Evolutionary conservation across 352 stramenopile genomes (phyloP).

Genomic region (Globisporangium takayamanum): DNA sequence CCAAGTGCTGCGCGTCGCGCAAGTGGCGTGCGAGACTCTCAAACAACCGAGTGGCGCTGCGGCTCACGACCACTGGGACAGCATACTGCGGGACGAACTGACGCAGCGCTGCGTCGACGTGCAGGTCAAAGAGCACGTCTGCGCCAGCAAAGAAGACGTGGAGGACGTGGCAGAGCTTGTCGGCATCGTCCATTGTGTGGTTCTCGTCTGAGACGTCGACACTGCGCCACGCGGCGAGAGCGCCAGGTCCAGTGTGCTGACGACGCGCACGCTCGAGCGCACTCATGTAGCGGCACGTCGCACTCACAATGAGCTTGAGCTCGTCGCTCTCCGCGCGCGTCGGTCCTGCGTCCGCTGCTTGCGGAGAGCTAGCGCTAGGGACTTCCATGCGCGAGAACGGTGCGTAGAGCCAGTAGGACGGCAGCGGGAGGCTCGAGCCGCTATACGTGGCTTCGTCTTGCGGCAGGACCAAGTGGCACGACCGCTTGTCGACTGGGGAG

Average conservation of each 20-base stretch:
- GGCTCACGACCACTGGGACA: constrained; percentile 18
- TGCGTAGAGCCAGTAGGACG: constrained; percentile 62
- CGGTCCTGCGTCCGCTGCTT: constrained; percentile 9
- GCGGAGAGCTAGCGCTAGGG: constrained; percentile 11
- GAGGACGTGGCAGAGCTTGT: constrained; percentile 71
- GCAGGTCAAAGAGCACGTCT: constrained; percentile 64
- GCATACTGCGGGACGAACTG: constrained; percentile 46
- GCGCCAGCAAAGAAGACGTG: constrained; percentile 68
- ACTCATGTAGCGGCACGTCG: constrained; percentile 57
- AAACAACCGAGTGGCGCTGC: constrained; percentile 25
- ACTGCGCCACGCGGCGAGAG: neutral
- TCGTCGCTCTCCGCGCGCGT: constrained; percentile 50
- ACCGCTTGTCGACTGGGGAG: constrained; percentile 23
- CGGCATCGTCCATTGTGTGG: constrained; percentile 29
- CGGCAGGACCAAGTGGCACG: constrained; percentile 52
- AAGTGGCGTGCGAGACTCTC: constrained; percentile 45
- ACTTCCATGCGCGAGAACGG: constrained; percentile 69
- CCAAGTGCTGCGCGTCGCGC: constrained; percentile 38
- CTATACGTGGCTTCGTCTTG: constrained; percentile 47
- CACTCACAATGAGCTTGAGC: constrained; percentile 69
- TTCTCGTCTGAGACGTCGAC: neutral
- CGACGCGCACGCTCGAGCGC: constrained; percentile 31
- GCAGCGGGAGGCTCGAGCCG: constrained; percentile 50
- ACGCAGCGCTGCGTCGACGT: constrained; percentile 45
- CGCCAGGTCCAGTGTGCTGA: neutral